Conservation (phyloP, 2,329 filamentous ascomycete species). For the Didymella arachidicola region DNA sequence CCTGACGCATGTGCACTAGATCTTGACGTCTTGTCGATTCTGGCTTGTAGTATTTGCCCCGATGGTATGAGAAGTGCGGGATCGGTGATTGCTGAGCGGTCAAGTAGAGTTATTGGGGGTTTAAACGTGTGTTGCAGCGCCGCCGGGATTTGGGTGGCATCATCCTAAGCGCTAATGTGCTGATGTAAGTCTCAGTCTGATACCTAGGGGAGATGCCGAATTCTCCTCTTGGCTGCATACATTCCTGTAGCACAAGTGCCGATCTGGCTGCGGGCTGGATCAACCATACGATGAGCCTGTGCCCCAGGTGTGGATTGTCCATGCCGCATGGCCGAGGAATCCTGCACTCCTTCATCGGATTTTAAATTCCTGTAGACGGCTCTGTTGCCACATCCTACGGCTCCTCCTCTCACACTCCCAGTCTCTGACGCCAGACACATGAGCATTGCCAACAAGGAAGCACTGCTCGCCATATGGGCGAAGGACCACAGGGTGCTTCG, state of each 20-base stretch:
- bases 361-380: neutral
- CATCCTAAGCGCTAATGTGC: constrained; percentile 20
- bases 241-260: no score
- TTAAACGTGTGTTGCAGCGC: no score
- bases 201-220: no score
- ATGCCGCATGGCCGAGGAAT: no score
- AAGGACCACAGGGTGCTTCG: no score
- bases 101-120: no score
- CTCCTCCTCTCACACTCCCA: neutral
- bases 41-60: no score
- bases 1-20: no score
- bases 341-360: neutral
- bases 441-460: neutral
- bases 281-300: neutral
- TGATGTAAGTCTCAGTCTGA: neutral
- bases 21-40: no score
- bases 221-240: no score
- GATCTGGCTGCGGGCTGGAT: constrained; percentile 15
- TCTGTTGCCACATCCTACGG: neutral
- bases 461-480: neutral
- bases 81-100: no score
- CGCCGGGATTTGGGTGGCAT: constrained; percentile 12
- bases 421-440: neutral
- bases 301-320: neutral
- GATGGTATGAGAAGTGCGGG: no score